Percentiles rank a stretch among this genome's conserved stretches.
These are phyloP conservation scores for Cercospora nicotianae DNA, from an alignment of 2,329 filamentous ascomycete species.

Conservation along the genomic window DNA sequence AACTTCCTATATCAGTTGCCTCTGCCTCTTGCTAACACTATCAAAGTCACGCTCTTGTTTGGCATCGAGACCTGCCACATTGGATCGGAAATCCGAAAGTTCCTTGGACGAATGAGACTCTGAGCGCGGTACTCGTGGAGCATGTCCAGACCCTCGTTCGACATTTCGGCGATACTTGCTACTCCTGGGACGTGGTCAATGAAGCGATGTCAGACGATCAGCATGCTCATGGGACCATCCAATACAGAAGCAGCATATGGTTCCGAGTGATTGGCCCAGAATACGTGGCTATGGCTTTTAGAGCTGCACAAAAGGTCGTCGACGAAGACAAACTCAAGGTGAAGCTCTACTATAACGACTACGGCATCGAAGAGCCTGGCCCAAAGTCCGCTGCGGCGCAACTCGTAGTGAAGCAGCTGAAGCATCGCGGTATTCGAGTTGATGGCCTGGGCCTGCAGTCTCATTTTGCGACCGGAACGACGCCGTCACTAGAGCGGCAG, in stretches of 20 bases:
- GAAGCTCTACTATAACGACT: slow-evolving; percentile 37
- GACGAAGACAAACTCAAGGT: slow-evolving; percentile 21
- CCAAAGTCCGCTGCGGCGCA: slow-evolving; percentile 29
- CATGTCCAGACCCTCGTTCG: slow-evolving; percentile 44
- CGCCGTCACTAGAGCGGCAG: slow-evolving; percentile 33
- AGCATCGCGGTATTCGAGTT: slow-evolving; percentile 36
- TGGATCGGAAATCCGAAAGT: slow-evolving; percentile 38
- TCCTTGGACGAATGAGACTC: slow-evolving; percentile 41
- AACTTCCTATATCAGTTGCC: not conserved
- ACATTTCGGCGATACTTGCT: slow-evolving; percentile 44
- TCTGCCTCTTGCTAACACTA: not conserved
- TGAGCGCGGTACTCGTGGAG: slow-evolving; percentile 44
- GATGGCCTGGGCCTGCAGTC: slow-evolving; percentile 53
- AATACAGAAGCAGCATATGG: slow-evolving; percentile 23
- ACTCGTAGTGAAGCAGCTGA: slow-evolving; percentile 28
- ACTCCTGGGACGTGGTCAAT: slow-evolving; percentile 26
- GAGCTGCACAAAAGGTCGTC: slow-evolving; percentile 24
- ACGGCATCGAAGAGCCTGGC: slow-evolving; percentile 32
- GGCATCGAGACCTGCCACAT: slow-evolving; percentile 44
- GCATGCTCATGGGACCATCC: slow-evolving; percentile 7
- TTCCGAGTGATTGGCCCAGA: slow-evolving; percentile 34
- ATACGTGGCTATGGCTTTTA: slow-evolving; percentile 33
- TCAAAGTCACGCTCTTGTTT: slow-evolving; percentile 46
- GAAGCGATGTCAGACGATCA: slow-evolving; percentile 10
- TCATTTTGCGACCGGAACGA: slow-evolving; percentile 47